Conservation (phyloP, 495 filamentous ascomycete genomes). For the Penicillium parvum region DNA sequence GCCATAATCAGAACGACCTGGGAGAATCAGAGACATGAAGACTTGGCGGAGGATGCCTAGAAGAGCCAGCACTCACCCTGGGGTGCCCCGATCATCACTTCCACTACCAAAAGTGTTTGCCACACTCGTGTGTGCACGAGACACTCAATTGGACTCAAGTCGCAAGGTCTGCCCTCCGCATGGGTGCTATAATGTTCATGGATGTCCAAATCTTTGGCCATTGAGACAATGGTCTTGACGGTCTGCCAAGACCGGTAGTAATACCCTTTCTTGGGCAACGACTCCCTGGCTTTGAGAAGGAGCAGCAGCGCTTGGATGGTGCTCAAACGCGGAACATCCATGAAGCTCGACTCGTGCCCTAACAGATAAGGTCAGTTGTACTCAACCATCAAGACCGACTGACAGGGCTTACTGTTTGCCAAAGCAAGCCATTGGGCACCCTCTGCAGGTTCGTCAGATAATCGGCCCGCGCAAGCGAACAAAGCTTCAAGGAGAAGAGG, state of each 20-base stretch:
- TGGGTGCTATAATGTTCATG: slow-evolving; percentile 83
- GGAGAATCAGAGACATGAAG: slow-evolving; percentile 11
- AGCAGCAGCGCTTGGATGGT: slow-evolving; percentile 90
- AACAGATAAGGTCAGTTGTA: slow-evolving; percentile 21
- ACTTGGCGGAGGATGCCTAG: neutral
- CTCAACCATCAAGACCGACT: no score
- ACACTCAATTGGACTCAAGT: slow-evolving; percentile 66
- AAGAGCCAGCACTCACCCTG: slow-evolving; percentile 61
- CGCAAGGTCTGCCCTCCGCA: slow-evolving; percentile 64
- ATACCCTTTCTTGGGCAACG: slow-evolving; percentile 87
- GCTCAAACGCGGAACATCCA: slow-evolving; percentile 88
- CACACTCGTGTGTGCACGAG: slow-evolving; percentile 81
- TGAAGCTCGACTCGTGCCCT: slow-evolving; percentile 95
- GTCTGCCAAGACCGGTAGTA: slow-evolving; percentile 99
- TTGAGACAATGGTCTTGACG: slow-evolving; percentile 82
- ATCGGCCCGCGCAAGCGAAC: slow-evolving; percentile 85
- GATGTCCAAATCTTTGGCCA: slow-evolving; percentile 89
- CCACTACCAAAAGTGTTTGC: slow-evolving; percentile 83
- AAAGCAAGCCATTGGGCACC: slow-evolving; percentile 93
- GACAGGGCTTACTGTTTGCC: slow-evolving; percentile 66
- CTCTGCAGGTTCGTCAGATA: slow-evolving; percentile 77
- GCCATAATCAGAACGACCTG: slow-evolving; percentile 78
- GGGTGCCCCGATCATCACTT: slow-evolving; percentile 90
- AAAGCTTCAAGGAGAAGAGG: slow-evolving; percentile 89
- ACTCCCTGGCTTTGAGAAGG: slow-evolving; percentile 85